Evolutionary conservation across 2,329 filamentous ascomycete genomes (phyloP).

Genomic region (Fusarium floridanum): DNA sequence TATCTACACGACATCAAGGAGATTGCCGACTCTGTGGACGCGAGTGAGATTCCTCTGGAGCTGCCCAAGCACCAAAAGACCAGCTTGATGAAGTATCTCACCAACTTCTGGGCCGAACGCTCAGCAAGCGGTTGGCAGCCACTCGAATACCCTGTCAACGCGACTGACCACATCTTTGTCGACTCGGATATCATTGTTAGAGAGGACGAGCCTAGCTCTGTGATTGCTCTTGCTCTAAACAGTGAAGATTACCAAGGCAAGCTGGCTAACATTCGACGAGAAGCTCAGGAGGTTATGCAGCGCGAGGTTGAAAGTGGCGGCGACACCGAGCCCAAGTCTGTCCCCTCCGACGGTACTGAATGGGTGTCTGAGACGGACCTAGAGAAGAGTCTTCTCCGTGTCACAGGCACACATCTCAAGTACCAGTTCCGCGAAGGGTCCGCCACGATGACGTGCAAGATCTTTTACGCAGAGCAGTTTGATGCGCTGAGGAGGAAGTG

Average conservation of each 20-base stretch:
- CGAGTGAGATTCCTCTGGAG: constrained; percentile 74
- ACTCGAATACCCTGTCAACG: constrained; percentile 90
- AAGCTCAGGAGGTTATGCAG: constrained; percentile 59
- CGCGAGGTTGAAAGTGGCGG: constrained; percentile 51
- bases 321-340: constrained; percentile 47
- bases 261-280: constrained; percentile 73
- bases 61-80: constrained; percentile 93
- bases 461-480: constrained; percentile 98
- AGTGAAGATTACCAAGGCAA: constrained; percentile 90
- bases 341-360: constrained; percentile 54
- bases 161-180: constrained; percentile 94
- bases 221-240: constrained; percentile 92
- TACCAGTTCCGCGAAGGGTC: constrained; percentile 95
- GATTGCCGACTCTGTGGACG: constrained; percentile 72
- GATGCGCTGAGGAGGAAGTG: constrained; percentile 94
- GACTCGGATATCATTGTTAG: constrained; percentile 97
- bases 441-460: constrained; percentile 97
- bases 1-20: constrained; percentile 73
- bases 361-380: constrained; percentile 76
- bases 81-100: constrained; percentile 93
- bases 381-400: constrained; percentile 85
- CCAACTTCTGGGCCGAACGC: constrained; percentile 98
- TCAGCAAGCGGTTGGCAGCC: constrained; percentile 95
- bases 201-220: constrained; percentile 95
- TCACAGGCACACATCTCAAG: constrained; percentile 92